phyloP scores from a whole-genome alignment of 2,329 filamentous ascomycete species.

The Sclerotinia glacialis region DNA sequence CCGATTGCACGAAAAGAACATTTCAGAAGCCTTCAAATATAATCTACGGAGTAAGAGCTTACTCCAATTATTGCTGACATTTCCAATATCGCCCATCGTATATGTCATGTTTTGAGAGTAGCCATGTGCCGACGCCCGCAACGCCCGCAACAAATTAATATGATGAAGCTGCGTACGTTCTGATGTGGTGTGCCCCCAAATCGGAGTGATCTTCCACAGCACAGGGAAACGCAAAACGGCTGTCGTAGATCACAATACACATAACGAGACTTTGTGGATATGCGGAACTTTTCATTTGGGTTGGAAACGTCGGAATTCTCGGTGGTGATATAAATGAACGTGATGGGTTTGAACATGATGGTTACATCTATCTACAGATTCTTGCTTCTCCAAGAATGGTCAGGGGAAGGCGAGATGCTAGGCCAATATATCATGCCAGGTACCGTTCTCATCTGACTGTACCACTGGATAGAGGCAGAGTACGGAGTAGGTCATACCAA shows the following conservation, averaged over 20 bases:
- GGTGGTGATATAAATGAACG: constrained; percentile 4
- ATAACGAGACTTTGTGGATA: background rate
- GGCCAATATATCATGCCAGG: constrained; percentile 10
- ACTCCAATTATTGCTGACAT: background rate
- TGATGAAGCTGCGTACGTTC: constrained; percentile 9
- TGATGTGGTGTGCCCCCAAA: constrained; percentile 6
- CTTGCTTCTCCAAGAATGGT: background rate
- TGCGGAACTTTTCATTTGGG: background rate
- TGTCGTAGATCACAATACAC: constrained; percentile 19
- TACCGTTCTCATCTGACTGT: constrained; percentile 19
- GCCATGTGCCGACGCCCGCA: constrained; percentile 2
- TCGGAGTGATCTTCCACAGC: constrained; percentile 3
- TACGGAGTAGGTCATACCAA: constrained; percentile 8
- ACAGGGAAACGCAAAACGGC: constrained; percentile 12
- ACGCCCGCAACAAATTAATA: constrained; percentile 2
- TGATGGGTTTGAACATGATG: background rate
- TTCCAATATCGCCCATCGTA: background rate
- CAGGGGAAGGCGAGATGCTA: background rate
- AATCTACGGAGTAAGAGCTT: background rate
- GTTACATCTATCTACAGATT: background rate
- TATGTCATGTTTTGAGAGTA: background rate
- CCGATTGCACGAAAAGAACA: too few species aligned
- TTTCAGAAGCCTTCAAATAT: background rate
- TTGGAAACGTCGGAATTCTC: background rate
- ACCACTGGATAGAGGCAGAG: background rate